phyloP scores from a whole-genome alignment of 768 basidiomycete genomes.

The Trametes cubensis region DNA sequence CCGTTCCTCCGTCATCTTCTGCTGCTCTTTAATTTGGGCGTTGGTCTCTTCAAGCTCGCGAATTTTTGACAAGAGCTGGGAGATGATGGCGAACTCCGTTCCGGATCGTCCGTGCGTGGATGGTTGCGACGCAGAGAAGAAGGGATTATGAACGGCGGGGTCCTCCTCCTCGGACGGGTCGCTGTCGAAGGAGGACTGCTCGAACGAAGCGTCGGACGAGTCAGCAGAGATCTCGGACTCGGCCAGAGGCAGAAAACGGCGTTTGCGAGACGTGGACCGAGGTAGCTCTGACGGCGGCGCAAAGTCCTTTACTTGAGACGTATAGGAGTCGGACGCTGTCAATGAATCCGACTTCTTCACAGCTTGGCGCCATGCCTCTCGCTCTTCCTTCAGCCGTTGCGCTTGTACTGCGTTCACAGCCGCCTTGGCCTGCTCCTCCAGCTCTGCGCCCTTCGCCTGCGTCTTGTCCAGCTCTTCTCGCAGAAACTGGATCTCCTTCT shows the following conservation, averaged over 20 bases:
- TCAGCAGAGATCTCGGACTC: not conserved
- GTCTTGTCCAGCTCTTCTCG: conserved; percentile 77
- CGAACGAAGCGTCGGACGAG: not conserved
- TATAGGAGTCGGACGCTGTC: conserved; percentile 10
- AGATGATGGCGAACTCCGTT: conserved; percentile 53
- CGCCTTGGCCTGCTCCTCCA: conserved; percentile 65
- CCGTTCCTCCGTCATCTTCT: conserved; percentile 60
- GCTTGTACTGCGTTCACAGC: conserved; percentile 35
- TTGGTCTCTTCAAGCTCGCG: conserved; percentile 78
- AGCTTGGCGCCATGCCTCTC: conserved; percentile 50
- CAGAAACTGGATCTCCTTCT: conserved; percentile 77
- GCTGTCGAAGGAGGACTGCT: not conserved
- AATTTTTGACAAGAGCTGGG: conserved; percentile 74
- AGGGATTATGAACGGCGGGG: conserved; percentile 16
- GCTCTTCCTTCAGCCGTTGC: conserved; percentile 45
- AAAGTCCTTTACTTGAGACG: conserved; percentile 29
- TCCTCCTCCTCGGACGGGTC: conserved; percentile 18
- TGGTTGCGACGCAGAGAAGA: conserved; percentile 13
- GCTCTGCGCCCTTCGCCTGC: conserved; percentile 67
- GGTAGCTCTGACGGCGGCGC: conserved; percentile 31
- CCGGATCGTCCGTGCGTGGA: conserved; percentile 33
- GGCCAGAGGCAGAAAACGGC: not conserved
- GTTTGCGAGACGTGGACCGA: conserved; percentile 16
- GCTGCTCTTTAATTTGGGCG: conserved; percentile 62
- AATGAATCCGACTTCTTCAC: conserved; percentile 39